Evolutionary conservation across 2,329 filamentous ascomycete genomes (phyloP), one percentile per base, ranked within the genome.

Genomic region (Volutella citrinella): DNA sequence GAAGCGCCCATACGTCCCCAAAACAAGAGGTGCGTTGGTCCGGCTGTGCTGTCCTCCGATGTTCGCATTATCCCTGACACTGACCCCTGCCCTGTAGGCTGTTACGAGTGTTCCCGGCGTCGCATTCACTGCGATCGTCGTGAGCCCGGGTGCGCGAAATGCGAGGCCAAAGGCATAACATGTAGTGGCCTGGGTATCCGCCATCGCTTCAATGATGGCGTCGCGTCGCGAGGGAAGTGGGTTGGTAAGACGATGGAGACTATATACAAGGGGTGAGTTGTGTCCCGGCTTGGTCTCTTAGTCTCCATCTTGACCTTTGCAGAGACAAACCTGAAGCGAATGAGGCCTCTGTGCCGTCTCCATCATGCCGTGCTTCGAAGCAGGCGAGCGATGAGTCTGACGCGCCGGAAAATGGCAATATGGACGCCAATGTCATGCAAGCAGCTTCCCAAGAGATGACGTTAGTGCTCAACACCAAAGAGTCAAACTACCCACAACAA

Each of bases 161-260:
- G 50, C n/a, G 21, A 28, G 18, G 47, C 46, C 0, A 43, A 43
- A 25, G 50, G 50, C 5, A 2, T 53, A 3, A 49, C 19, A 10
- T 53, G 50, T 17, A 53, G 50, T 19, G 50, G 50, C 1, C 14
- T 53, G 7, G 49, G 50, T 1, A 40, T 53, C 32, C 40, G 50
- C 2, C 50, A 51, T 25, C 46, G 50, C 1, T 53, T 53, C 18
- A 53, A 53, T 27, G 40, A 53, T 32, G 50, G 50, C 7, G 43
- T 53, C 12, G 49, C 50, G 4, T 41, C 50, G 2, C 29, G 50
- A 14, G 50, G 50, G 1, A 53, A 51, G 19, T 53, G 50, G 50
- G 48, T 36, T 6, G 50, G 50, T 2, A 53, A 49, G 35, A 51
- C 45, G 3, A 53, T 53, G 20, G 48, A 53, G 1, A 36, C 19